A percentile compares a stretch with the other conserved stretches of the same genome.
phyloP scores from a whole-genome alignment of 768 basidiomycete genomes.

The Terana coerulea region DNA sequence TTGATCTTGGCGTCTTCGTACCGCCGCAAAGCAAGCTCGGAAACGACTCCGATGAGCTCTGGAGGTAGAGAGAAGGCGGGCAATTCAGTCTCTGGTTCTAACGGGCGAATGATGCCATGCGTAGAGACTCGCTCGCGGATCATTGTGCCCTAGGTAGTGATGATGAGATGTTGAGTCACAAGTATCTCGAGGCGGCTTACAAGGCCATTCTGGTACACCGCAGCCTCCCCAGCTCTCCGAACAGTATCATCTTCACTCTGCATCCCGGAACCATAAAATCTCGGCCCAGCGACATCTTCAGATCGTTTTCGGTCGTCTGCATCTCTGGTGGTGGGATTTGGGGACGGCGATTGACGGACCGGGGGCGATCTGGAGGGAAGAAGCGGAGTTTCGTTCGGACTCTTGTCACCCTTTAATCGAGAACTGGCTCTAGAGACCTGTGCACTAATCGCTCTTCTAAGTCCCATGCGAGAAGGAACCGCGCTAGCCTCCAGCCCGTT shows the following conservation, averaged over 20 bases:
- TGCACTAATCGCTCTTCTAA: slow-evolving; percentile 3
- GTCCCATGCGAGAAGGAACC: background rate
- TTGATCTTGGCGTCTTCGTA: slow-evolving; percentile 59
- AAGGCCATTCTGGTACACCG: slow-evolving; percentile 48
- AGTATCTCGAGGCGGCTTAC: slow-evolving; percentile 30
- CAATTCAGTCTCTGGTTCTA: slow-evolving; percentile 71
- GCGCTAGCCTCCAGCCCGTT: background rate
- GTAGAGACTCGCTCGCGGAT: slow-evolving; percentile 89
- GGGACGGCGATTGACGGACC: background rate
- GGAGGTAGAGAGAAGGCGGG: slow-evolving; percentile 59
- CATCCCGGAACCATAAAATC: slow-evolving; percentile 17
- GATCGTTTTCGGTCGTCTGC: slow-evolving; percentile 9
- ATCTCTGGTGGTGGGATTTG: background rate
- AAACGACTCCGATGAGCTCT: slow-evolving; percentile 68
- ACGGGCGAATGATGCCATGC: slow-evolving; percentile 72
- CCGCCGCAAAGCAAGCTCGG: slow-evolving; percentile 72
- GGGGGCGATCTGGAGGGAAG: background rate
- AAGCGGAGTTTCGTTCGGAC: background rate
- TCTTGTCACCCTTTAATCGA: background rate
- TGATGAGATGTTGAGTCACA: slow-evolving; percentile 28
- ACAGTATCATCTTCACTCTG: slow-evolving; percentile 13
- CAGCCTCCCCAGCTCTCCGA: slow-evolving; percentile 57
- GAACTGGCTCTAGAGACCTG: slow-evolving; percentile 1
- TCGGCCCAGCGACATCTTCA: slow-evolving; percentile 19
- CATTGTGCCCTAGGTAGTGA: slow-evolving; percentile 51